Evolutionary conservation across 2,329 filamentous ascomycete species (phyloP), one percentile per base, ranked within the genome.

Genomic region (Aspergillus neotritici): DNA sequence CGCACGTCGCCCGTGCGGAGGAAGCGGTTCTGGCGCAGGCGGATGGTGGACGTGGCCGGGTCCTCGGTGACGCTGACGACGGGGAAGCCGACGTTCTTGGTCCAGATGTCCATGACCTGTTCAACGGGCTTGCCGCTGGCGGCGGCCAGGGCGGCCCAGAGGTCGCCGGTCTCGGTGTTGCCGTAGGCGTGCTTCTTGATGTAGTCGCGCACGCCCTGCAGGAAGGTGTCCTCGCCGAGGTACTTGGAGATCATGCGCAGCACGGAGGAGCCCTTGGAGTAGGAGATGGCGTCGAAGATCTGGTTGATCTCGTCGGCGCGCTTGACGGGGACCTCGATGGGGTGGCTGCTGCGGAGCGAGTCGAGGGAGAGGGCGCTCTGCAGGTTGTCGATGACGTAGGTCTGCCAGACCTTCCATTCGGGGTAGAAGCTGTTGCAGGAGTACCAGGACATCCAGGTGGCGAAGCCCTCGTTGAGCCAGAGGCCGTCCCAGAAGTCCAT

Each of bases 401-500:
- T 84, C 68, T 97, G 82, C 91, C 91, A 97, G 11, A 97, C 88
- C 69, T 94, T 94, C 91, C 91, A 97, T 67, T 97, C 91, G 7
- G 91, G 91, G 69, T 90, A 97, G 74, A 97, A 96, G 45, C 79
- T 79, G 65, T 97, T 91, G 77, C 88, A 94, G 34, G 87, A 89
- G 70, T 93, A 93, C 87, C 88, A 85, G 48, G 86, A 90, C 87
- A 93, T 89, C 82, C 86, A 87, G 31, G 87, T 94, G 28, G 88
- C 87, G 57, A 94, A 94, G 30, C 87, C 87, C 66, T 94, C 87
- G 66, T 97, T 97, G 41, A 97, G 79, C 91, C 91, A 97, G 6
- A 97, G 73, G 42, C 90, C 91, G 67, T 96, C 89, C 91, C 91
- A 97, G 77, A 94, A 96, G 66, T 95, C 89, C 89, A 96, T 96